These are phyloP conservation scores for Anthracocystis panici-leucophaei DNA, from an alignment of 1,284 basidiomycete species.

Conservation along the genomic window DNA sequence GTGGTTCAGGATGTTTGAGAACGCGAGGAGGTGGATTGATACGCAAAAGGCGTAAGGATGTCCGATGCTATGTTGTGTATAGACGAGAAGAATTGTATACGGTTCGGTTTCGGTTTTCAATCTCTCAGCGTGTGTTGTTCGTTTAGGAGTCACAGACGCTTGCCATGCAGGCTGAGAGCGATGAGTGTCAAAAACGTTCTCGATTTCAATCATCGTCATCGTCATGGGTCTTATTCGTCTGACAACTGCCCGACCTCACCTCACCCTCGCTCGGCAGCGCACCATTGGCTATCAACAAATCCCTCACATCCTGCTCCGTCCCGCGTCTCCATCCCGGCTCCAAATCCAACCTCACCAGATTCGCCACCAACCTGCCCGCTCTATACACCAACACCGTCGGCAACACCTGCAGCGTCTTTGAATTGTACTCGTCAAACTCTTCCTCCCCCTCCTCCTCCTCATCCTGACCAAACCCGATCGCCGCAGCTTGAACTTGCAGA, in stretches of 20 bases:
- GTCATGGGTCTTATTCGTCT: not conserved
- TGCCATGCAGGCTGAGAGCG: too few species aligned
- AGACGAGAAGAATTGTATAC: not conserved
- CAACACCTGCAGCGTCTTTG: slow-evolving; percentile 51
- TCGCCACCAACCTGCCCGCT: slow-evolving; percentile 55
- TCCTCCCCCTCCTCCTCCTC: slow-evolving; percentile 50
- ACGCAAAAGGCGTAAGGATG: slow-evolving; percentile 11
- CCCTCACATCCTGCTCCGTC: slow-evolving; percentile 44
- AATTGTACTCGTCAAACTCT: slow-evolving; percentile 48
- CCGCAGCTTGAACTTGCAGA: slow-evolving; percentile 56
- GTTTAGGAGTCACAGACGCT: too few species aligned
- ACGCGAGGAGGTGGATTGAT: slow-evolving; percentile 74
- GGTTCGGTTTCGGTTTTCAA: not conserved
- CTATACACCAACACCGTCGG: slow-evolving; percentile 61
- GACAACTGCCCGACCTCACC: not conserved
- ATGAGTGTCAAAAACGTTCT: not conserved
- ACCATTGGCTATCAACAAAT: slow-evolving; percentile 33
- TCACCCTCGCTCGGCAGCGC: slow-evolving; percentile 12
- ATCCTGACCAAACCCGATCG: slow-evolving; percentile 58
- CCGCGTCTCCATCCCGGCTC: slow-evolving; percentile 53
- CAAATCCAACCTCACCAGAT: slow-evolving; percentile 60
- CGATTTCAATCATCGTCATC: slow-evolving; percentile 11
- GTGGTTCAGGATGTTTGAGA: slow-evolving; percentile 96
- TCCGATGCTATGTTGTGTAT: not conserved
- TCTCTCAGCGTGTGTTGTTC: too few species aligned